These are phyloP conservation scores for Pyrenophora tritici-repentis DNA, from an alignment of 2,329 filamentous ascomycete genomes.

Conservation along the genomic window DNA sequence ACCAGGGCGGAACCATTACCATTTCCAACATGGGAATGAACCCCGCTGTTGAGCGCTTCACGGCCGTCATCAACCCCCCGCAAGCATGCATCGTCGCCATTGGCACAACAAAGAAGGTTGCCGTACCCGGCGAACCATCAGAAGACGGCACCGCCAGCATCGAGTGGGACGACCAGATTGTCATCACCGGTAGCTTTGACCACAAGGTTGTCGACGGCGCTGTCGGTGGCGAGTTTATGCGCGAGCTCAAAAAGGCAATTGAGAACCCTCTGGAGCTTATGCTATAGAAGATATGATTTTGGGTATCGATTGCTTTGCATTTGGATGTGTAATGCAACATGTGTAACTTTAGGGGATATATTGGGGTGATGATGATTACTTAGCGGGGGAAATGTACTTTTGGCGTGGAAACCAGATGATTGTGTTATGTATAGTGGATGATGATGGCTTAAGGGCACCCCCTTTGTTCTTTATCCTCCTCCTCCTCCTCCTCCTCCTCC, in stretches of 20 bases:
- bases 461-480: too few relatives aligned
- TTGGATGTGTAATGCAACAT: too few relatives aligned
- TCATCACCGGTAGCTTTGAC: slow-evolving; percentile 94
- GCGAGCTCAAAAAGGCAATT: slow-evolving; percentile 93
- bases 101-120: slow-evolving; percentile 93
- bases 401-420: too few relatives aligned
- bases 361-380: too few relatives aligned
- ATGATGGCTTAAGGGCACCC: too few relatives aligned
- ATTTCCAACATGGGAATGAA: slow-evolving; percentile 99
- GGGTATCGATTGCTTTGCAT: slow-evolving; percentile 3
- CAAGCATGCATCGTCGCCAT: slow-evolving; percentile 95
- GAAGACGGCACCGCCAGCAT: slow-evolving; percentile 76
- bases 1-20: slow-evolving; percentile 98
- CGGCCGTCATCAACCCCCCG: slow-evolving; percentile 97
- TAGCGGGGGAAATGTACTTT: too few relatives aligned
- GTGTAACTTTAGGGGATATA: too few relatives aligned
- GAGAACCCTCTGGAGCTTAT: slow-evolving; percentile 97
- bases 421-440: too few relatives aligned
- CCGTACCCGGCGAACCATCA: slow-evolving; percentile 74
- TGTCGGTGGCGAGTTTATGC: slow-evolving; percentile 94
- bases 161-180: slow-evolving; percentile 97
- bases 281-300: slow-evolving; percentile 61
- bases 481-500: too few relatives aligned
- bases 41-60: slow-evolving; percentile 92
- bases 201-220: slow-evolving; percentile 98